Base-by-base conservation (phyloP, 768 basidiomycete genomes). In the Mycena rosella region DNA sequence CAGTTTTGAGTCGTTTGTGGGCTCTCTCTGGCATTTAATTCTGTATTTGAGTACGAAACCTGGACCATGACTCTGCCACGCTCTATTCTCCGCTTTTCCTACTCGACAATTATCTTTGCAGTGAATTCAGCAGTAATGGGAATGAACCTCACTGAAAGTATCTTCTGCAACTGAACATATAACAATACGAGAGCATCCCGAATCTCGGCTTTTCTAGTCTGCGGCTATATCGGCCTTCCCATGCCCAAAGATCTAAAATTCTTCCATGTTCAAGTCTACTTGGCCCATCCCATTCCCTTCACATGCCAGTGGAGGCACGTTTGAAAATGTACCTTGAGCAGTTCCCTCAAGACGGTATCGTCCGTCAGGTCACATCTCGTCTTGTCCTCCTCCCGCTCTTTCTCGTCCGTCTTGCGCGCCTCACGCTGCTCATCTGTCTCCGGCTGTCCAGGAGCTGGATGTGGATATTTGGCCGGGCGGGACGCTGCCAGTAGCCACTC, bases 261-360 rank as follows among this genome's bases (percentile, higher is more conserved):
- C 20, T 44, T 44, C 20, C 20, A 45, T 45, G 29, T 51, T 51
- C 55, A 29, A 42, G 26, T 57, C 44, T 55, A 63, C 53, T 55
- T 63, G 53, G 27, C n/a, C 62, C 62, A 63, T 38, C 62, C 62
- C 62, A 63, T 63, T 5, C 61, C 53, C 24, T 63, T 63, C 11
- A 63, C 61, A 54, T 63, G 61, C 61, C 52, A 63, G 44, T 63
- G 62, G 53, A 63, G 62, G 32, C 62, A 62, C 15, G 60, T 62
- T 26, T 62, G 24, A 17, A 62, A 62, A 14, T 62, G 60, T 5
- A 62, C 60, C 42, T 52, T 54, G 36, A 63, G 52, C n/a, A 63
- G 30, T 34, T 54, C 52, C 29, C 52, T 53, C 30, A 63, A 29
- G 22, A 22, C 30, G 29, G 62, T 32, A 5, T 45, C 32, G 27